These are phyloP conservation scores for Primulina eburnea DNA, from an alignment of 257 asterid genomes.

Conservation along the genomic window DNA sequence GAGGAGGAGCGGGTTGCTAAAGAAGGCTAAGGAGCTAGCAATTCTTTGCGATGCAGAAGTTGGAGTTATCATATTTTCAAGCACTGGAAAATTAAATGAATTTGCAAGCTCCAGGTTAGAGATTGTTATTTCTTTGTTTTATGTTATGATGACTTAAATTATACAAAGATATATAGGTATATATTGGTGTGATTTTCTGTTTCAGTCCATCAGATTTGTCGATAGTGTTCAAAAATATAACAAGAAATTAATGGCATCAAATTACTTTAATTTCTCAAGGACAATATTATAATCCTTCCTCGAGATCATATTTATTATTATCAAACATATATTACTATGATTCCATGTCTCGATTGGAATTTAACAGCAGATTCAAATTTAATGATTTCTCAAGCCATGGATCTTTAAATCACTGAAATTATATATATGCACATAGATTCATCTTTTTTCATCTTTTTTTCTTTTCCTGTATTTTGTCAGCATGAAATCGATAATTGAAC, in stretches of 20 bases:
- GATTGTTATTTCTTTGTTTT: not conserved
- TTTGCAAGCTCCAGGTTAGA: conserved; percentile 39
- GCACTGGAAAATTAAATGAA: conserved; percentile 46
- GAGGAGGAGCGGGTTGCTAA: conserved; percentile 49
- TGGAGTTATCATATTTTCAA: conserved; percentile 47
- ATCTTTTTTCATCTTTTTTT: no score
- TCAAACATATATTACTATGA: conserved; percentile 14
- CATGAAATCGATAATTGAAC: conserved; percentile 24
- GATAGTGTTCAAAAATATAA: not conserved
- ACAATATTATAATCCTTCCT: not conserved
- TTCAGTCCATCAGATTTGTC: not conserved
- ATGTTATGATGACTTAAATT: no score
- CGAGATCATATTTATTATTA: not conserved
- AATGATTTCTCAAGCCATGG: no score
- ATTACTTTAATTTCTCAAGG: not conserved
- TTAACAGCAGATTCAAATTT: no score
- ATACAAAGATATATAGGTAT: not conserved
- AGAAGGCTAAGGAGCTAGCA: conserved; percentile 55
- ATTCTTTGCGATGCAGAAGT: conserved; percentile 58
- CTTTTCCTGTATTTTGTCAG: not conserved
- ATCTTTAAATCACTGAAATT: no score
- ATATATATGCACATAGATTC: no score
- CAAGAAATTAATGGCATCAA: no score
- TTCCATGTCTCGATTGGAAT: no score
- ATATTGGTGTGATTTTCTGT: not conserved